Evolutionary conservation across 768 basidiomycete genomes (phyloP).

Genomic region (Tricholoma matsutake): DNA sequence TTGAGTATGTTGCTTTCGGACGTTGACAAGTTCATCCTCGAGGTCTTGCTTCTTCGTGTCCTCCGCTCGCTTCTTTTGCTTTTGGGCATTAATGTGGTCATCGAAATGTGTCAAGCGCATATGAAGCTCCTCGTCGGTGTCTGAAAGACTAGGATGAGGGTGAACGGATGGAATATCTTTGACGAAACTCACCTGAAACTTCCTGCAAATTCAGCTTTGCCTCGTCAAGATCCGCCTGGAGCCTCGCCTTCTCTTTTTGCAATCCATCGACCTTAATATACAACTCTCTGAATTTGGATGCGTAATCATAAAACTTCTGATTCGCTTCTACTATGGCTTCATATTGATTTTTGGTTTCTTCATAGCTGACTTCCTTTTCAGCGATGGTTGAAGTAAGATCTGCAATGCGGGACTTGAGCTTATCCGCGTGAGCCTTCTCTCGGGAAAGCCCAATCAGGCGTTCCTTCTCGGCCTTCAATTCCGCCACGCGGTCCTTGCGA

Average conservation of each 20-base stretch:
- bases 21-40: constrained; percentile 53
- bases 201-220: constrained; percentile 64
- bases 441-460: constrained; percentile 70
- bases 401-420: constrained; percentile 63
- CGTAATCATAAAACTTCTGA: constrained; percentile 75
- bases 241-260: constrained; percentile 56
- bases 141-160: constrained; percentile 34
- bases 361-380: constrained; percentile 69
- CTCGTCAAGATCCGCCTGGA: constrained; percentile 59
- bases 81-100: constrained; percentile 49
- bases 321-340: constrained; percentile 68
- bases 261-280: constrained; percentile 68
- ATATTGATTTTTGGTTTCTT: constrained; percentile 64
- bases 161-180: neutral
- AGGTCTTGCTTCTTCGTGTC: constrained; percentile 55
- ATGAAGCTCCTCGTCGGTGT: constrained; percentile 70
- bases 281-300: constrained; percentile 82
- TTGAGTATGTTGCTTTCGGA: constrained; percentile 51
- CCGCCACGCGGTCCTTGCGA: constrained; percentile 86
- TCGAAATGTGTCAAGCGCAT: constrained; percentile 57
- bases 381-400: constrained; percentile 62
- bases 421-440: constrained; percentile 86
- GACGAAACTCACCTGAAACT: constrained; percentile 48
- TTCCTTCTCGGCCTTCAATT: constrained; percentile 92
- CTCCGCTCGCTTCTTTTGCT: constrained; percentile 44